phyloP scores from a whole-genome alignment of 2,329 filamentous ascomycete genomes.

The Fusarium austroafricanum region DNA sequence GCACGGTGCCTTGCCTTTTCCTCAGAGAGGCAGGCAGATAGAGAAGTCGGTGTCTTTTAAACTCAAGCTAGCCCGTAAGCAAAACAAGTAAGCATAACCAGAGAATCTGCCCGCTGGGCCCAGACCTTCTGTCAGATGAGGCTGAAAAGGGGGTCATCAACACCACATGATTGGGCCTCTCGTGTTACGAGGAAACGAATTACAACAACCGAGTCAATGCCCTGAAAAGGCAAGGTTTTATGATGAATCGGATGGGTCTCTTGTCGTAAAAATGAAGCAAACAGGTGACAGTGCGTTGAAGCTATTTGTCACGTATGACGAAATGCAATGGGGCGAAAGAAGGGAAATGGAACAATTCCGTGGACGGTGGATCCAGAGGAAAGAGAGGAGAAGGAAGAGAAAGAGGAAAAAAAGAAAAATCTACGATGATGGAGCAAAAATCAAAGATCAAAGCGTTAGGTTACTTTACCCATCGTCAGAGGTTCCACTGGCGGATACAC shows the following conservation, averaged over 20 bases:
- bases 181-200: constrained; percentile 11
- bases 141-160: constrained; percentile 37
- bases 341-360: constrained; percentile 33
- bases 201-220: constrained; percentile 12
- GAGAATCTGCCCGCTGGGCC: constrained; percentile 17
- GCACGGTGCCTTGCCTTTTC: constrained; percentile 5
- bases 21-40: constrained; percentile 15
- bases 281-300: constrained; percentile 8
- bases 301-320: constrained; percentile 43
- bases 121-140: constrained; percentile 39
- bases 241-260: background rate
- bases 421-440: constrained; percentile 1
- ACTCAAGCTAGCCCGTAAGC: constrained; percentile 19
- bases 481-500: constrained; percentile 36
- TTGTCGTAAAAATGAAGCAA: background rate
- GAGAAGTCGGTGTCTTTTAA: constrained; percentile 23
- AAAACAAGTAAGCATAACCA: constrained; percentile 29
- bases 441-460: constrained; percentile 28
- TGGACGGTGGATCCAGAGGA: constrained; percentile 18
- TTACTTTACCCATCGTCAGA: constrained; percentile 14
- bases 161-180: constrained; percentile 20
- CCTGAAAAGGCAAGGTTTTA: background rate
- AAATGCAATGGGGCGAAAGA: constrained; percentile 26
- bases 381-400: background rate
- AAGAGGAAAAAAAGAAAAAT: background rate